phyloP scores from a whole-genome alignment of 1,284 basidiomycete species.

The Ustilago sp. region DNA sequence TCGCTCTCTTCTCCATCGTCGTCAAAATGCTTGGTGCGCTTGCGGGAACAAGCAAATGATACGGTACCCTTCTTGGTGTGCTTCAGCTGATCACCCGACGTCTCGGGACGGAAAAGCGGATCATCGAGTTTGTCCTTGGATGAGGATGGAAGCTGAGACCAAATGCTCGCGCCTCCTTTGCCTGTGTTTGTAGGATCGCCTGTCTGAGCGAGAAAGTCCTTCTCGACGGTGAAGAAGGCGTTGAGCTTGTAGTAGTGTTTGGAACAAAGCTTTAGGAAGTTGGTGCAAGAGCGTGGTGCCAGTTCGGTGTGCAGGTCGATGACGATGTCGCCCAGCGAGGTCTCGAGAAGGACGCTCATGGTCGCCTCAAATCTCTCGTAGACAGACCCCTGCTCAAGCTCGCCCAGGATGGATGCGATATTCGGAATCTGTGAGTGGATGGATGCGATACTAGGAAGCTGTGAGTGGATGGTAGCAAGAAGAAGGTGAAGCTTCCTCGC shows the following conservation, averaged over 20 bases:
- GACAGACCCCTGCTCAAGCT: not conserved
- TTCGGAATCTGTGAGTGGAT: no score
- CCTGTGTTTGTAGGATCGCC: constrained; percentile 96
- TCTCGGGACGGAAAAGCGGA: constrained; percentile 86
- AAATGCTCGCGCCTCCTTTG: constrained; percentile 73
- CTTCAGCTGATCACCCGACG: constrained; percentile 78
- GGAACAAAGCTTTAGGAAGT: constrained; percentile 97
- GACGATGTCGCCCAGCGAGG: constrained; percentile 92
- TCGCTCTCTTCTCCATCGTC: constrained; percentile 73
- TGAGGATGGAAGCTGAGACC: constrained; percentile 70
- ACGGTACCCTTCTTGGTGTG: constrained; percentile 89
- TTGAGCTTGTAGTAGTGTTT: constrained; percentile 95
- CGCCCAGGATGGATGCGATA: not conserved
- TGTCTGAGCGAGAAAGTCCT: constrained; percentile 93
- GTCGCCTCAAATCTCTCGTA: not conserved
- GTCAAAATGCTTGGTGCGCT: not conserved
- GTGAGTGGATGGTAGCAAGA: not conserved
- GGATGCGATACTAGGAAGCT: not conserved
- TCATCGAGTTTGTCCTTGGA: constrained; percentile 61
- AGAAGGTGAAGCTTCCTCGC: not conserved
- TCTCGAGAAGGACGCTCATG: constrained; percentile 97
- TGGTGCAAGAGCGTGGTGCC: constrained; percentile 89
- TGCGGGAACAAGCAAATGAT: constrained; percentile 70
- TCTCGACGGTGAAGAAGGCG: constrained; percentile 87
- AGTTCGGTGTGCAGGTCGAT: constrained; percentile 93